Evolutionary conservation across 1,284 basidiomycete species (phyloP).

Genomic region (Ganoderma leucocontextum): DNA sequence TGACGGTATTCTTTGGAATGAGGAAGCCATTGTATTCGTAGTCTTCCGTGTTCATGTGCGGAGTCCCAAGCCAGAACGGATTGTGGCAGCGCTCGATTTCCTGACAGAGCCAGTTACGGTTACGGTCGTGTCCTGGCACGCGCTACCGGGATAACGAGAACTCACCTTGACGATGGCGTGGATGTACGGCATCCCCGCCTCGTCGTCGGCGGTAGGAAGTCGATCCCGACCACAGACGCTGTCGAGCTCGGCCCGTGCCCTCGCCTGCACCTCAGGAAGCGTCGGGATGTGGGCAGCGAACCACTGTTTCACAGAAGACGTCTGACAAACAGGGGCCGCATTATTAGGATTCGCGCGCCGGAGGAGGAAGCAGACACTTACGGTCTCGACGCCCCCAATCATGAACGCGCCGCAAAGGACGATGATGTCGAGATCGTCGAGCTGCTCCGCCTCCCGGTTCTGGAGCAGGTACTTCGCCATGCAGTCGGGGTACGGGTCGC

Average conservation of each 20-base stretch:
- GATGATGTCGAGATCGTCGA: slow-evolving; percentile 14
- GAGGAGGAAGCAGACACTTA: slow-evolving; percentile 28
- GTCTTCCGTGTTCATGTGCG: slow-evolving; percentile 32
- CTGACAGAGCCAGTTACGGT: slow-evolving; percentile 8
- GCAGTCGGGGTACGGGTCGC: slow-evolving; percentile 41
- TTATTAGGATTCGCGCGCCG: neutral
- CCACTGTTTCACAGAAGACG: slow-evolving; percentile 34
- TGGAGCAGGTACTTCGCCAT: slow-evolving; percentile 49
- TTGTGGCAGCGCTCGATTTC: slow-evolving; percentile 42
- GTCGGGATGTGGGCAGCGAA: slow-evolving; percentile 33
- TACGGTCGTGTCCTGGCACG: neutral
- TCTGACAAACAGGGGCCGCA: slow-evolving; percentile 15
- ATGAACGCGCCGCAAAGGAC: slow-evolving; percentile 40
- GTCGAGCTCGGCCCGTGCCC: slow-evolving; percentile 26
- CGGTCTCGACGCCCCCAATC: slow-evolving; percentile 52
- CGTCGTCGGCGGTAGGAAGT: slow-evolving; percentile 25
- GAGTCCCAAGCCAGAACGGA: slow-evolving; percentile 48
- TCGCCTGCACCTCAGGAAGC: slow-evolving; percentile 31
- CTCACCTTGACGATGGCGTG: neutral
- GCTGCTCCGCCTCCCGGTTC: slow-evolving; percentile 43
- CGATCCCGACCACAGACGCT: slow-evolving; percentile 29
- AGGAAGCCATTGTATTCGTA: slow-evolving; percentile 32
- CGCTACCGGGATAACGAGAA: neutral
- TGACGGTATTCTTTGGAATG: slow-evolving; percentile 34
- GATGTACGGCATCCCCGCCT: neutral